Conservation (phyloP, 2,329 filamentous ascomycete species). For the Aspergillus proliferans region DNA sequence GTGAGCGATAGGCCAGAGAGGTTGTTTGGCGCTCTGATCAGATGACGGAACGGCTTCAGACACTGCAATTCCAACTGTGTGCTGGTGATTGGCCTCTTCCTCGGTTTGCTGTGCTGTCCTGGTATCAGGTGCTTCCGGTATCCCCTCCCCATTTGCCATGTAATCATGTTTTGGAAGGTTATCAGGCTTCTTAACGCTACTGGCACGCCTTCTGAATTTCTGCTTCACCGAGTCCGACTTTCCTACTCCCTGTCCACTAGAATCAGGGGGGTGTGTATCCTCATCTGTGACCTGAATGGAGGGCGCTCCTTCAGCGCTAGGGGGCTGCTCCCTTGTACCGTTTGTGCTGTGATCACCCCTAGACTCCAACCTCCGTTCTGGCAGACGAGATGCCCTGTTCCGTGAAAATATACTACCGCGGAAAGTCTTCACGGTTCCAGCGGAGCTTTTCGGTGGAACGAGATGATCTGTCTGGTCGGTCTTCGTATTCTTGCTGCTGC, state of each 20-base stretch:
- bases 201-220: slow-evolving; percentile 28
- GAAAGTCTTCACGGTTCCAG: slow-evolving; percentile 64
- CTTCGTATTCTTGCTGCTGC: slow-evolving; percentile 22
- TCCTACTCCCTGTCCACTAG: slow-evolving; percentile 21
- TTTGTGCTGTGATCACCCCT: slow-evolving; percentile 19
- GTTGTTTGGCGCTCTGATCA: slow-evolving; percentile 25
- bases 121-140: neutral
- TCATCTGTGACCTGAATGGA: slow-evolving; percentile 73
- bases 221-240: slow-evolving; percentile 25
- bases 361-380: slow-evolving; percentile 41
- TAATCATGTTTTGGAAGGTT: slow-evolving; percentile 16
- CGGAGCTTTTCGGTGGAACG: slow-evolving; percentile 61
- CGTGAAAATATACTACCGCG: slow-evolving; percentile 73
- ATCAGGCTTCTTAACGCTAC: slow-evolving; percentile 23
- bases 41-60: slow-evolving; percentile 15
- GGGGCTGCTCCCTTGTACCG: slow-evolving; percentile 13
- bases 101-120: slow-evolving; percentile 8
- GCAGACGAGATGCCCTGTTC: slow-evolving; percentile 43
- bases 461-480: slow-evolving; percentile 27
- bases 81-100: slow-evolving; percentile 8
- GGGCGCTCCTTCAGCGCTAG: slow-evolving; percentile 50
- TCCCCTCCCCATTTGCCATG: slow-evolving; percentile 18
- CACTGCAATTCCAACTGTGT: slow-evolving; percentile 24
- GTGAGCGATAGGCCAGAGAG: slow-evolving; percentile 28
- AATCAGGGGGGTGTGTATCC: slow-evolving; percentile 27